Percentiles rank a stretch among this genome's conserved stretches.
phyloP scores from a whole-genome alignment of 257 asterid genomes.

The Rubia yunnanensis region DNA sequence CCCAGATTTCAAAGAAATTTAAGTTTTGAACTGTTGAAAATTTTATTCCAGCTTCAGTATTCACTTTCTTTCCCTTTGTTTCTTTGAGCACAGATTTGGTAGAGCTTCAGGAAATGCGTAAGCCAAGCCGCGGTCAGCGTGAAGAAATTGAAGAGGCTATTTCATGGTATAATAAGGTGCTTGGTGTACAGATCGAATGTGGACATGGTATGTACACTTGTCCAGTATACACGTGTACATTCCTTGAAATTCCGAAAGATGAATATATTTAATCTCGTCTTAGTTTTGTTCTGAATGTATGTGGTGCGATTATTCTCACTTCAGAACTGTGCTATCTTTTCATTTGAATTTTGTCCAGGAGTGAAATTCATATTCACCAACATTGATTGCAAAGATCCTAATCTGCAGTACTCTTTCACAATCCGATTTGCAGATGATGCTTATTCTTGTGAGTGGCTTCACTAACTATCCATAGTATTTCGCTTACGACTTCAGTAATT shows the following conservation, averaged over 20 bases:
- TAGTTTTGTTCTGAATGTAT: background rate
- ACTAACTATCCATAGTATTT: background rate
- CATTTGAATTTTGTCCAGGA: slow-evolving; percentile 33
- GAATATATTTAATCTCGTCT: background rate
- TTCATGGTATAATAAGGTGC: slow-evolving; percentile 78
- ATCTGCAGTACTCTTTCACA: slow-evolving; percentile 61
- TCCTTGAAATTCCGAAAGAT: background rate
- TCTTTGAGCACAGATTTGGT: slow-evolving; percentile 37
- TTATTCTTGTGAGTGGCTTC: slow-evolving; percentile 55
- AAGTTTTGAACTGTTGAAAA: background rate
- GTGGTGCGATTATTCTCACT: slow-evolving; percentile 7
- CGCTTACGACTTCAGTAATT: background rate
- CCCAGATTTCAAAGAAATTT: background rate
- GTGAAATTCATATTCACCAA: slow-evolving; percentile 77
- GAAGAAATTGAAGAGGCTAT: slow-evolving; percentile 75
- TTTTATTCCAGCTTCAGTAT: slow-evolving; percentile 13
- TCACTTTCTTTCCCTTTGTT: slow-evolving; percentile 2
- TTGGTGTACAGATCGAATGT: slow-evolving; percentile 80
- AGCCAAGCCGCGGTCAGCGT: slow-evolving; percentile 34
- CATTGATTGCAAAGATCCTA: slow-evolving; percentile 45
- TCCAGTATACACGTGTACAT: background rate
- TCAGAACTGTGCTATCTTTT: slow-evolving; percentile 1
- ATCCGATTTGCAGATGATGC: slow-evolving; percentile 63
- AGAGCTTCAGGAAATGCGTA: slow-evolving; percentile 42
- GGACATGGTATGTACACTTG: slow-evolving; percentile 54